phyloP scores from a whole-genome alignment of 768 basidiomycete species.

The Kwoniella pini region DNA sequence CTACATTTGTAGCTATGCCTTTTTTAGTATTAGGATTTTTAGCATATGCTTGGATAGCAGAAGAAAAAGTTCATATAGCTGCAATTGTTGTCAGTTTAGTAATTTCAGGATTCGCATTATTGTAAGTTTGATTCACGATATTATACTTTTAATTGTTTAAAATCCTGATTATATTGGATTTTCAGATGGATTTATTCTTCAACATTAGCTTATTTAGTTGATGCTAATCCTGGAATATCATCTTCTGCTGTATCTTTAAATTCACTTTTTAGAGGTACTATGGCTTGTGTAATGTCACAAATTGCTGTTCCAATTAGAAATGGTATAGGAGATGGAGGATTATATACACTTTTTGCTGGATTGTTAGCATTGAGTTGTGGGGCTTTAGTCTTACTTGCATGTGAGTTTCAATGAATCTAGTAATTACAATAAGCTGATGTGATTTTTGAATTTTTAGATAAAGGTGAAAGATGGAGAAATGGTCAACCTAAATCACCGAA shows the following conservation, averaged over 20 bases:
- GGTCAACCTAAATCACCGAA: neutral
- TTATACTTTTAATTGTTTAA: neutral
- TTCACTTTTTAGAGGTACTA: slow-evolving; percentile 69
- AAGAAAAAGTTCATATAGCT: slow-evolving; percentile 66
- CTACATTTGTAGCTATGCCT: slow-evolving; percentile 63
- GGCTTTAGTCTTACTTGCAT: slow-evolving; percentile 64
- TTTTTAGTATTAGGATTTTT: slow-evolving; percentile 65
- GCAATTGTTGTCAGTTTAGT: slow-evolving; percentile 73
- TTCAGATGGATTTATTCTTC: slow-evolving; percentile 65
- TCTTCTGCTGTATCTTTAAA: slow-evolving; percentile 72
- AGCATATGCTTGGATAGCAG: slow-evolving; percentile 73
- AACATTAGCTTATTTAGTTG: slow-evolving; percentile 80
- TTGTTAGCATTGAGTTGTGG: slow-evolving; percentile 62
- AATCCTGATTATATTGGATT: slow-evolving; percentile 2
- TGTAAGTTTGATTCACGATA: slow-evolving; percentile 59
- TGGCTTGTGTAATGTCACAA: slow-evolving; percentile 71
- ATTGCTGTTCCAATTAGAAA: slow-evolving; percentile 72
- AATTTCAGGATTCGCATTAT: slow-evolving; percentile 69
- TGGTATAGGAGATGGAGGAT: slow-evolving; percentile 73
- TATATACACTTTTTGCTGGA: slow-evolving; percentile 69
- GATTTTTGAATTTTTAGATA: too few species aligned
- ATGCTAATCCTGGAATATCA: slow-evolving; percentile 78
- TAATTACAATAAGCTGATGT: too few species aligned
- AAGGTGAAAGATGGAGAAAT: slow-evolving; percentile 17
- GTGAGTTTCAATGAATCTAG: too few species aligned